These are phyloP conservation scores for Pseudotsuga menziesii DNA, from an alignment of 75 land plant genomes.

Conservation along the genomic window DNA sequence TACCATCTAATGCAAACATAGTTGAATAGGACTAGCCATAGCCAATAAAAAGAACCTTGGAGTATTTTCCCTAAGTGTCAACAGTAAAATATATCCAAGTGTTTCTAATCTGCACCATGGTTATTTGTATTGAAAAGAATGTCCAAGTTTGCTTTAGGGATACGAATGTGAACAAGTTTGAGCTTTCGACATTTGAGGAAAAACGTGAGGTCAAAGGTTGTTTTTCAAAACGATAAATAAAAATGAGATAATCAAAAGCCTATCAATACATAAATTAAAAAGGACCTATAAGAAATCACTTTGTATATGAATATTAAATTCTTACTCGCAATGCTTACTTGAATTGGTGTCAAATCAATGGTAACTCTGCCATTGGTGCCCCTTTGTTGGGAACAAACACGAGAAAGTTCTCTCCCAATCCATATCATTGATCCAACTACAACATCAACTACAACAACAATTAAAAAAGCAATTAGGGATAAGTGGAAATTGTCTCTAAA, in stretches of 20 bases:
- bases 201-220: not conserved
- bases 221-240: not conserved
- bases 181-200: not conserved
- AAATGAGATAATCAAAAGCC: not conserved
- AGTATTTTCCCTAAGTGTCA: too few relatives aligned
- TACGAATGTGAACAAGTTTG: not conserved
- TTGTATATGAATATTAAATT: not conserved
- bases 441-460: constrained; percentile 24
- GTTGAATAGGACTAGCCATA: too few relatives aligned
- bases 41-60: too few relatives aligned
- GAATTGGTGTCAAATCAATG: constrained; percentile 35
- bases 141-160: not conserved
- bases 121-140: not conserved
- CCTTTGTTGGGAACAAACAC: constrained; percentile 48
- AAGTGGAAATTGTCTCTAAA: not conserved
- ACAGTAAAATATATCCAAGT: too few relatives aligned
- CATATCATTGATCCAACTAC: constrained; percentile 42
- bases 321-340: constrained; percentile 14
- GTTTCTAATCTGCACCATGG: too few relatives aligned
- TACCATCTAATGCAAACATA: too few relatives aligned
- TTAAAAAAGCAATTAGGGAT: not conserved
- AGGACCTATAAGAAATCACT: not conserved
- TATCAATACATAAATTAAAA: not conserved
- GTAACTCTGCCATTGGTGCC: constrained; percentile 27
- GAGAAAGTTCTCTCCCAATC: constrained; percentile 46